These are phyloP conservation scores for Cordia subcordata DNA, from an alignment of 257 asterid genomes.

Conservation along the genomic window DNA sequence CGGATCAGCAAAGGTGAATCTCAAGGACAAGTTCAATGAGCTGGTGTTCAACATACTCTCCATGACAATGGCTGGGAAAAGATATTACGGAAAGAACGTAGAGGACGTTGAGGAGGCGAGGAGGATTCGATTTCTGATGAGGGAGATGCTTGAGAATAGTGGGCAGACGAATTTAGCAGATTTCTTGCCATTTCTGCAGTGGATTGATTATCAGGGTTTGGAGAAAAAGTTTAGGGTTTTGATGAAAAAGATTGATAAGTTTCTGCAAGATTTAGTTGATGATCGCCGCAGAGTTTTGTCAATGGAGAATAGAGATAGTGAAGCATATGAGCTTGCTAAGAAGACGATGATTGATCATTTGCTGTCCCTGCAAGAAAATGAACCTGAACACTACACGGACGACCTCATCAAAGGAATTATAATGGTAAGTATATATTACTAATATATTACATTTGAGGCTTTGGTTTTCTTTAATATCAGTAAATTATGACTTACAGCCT, in stretches of 20 bases:
- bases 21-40: constrained; percentile 24
- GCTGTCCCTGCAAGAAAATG: constrained; percentile 11
- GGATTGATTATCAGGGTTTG: constrained; percentile 29
- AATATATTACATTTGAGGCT: too few relatives aligned
- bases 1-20: constrained; percentile 16
- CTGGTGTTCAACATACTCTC: constrained; percentile 29
- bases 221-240: constrained; percentile 15
- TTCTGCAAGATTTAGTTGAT: constrained; percentile 20
- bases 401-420: constrained; percentile 12
- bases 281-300: constrained; percentile 2
- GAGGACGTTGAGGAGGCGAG: constrained; percentile 30
- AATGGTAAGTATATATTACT: neutral
- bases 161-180: constrained; percentile 30
- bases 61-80: constrained; percentile 32
- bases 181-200: constrained; percentile 26
- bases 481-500: neutral
- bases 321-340: neutral
- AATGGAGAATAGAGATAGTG: neutral
- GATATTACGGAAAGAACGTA: constrained; percentile 31
- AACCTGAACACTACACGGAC: constrained; percentile 9
- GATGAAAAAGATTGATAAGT: constrained; percentile 9
- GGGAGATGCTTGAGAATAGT: constrained; percentile 27
- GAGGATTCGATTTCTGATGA: constrained; percentile 20
- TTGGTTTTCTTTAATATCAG: neutral
- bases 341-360: constrained; percentile 1